A percentile compares a stretch with the other conserved stretches of the same genome.
phyloP scores from a whole-genome alignment of 2,329 filamentous ascomycete species.

The Calonectria hongkongensis region DNA sequence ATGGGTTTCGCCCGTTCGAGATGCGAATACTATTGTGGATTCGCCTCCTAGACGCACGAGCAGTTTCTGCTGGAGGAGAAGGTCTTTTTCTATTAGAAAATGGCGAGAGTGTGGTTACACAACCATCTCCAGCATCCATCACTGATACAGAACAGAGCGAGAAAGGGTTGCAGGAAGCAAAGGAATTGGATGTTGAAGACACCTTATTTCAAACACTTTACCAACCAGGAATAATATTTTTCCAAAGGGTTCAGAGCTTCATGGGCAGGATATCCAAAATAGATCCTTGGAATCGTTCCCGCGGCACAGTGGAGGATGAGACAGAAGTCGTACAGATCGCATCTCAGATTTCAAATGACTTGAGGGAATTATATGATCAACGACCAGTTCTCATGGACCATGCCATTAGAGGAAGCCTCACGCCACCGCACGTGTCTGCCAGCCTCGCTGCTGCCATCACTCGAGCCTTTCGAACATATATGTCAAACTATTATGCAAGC shows the following conservation, averaged over 20 bases:
- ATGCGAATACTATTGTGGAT: constrained; percentile 4
- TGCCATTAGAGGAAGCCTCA: neutral
- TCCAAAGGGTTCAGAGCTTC: neutral
- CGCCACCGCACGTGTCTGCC: neutral
- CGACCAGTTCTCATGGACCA: constrained; percentile 4
- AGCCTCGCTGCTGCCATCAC: constrained; percentile 4
- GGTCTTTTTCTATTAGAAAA: neutral
- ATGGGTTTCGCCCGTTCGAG: neutral
- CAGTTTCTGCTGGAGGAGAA: constrained; percentile 4
- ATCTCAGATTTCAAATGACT: neutral
- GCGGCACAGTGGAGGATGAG: neutral
- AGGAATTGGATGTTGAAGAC: constrained; percentile 4
- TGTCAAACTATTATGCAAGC: constrained; percentile 5
- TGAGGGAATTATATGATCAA: neutral
- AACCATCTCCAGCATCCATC: neutral
- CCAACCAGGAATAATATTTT: neutral
- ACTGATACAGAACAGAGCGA: neutral
- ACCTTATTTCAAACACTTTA: neutral
- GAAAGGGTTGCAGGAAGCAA: neutral
- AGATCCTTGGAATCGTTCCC: constrained; percentile 9
- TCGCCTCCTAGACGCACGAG: neutral
- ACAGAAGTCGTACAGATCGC: neutral
- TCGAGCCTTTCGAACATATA: constrained; percentile 1
- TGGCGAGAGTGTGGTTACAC: constrained; percentile 1
- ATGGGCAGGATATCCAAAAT: constrained; percentile 16